phyloP scores from a whole-genome alignment of 2,329 filamentous ascomycete species.

The Diaporthe aspalathi region DNA sequence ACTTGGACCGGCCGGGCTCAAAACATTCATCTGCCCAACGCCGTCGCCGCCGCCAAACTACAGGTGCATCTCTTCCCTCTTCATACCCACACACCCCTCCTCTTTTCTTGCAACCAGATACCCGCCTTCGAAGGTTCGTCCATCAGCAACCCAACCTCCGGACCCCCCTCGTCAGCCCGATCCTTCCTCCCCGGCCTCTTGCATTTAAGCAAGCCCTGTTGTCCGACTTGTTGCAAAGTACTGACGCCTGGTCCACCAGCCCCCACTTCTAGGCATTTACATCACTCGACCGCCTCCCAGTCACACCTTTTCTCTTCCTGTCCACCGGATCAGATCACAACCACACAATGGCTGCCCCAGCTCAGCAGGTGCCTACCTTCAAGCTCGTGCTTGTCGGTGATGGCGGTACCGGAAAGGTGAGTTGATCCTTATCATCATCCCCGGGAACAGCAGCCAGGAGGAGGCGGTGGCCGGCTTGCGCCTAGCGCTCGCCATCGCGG shows the following conservation, averaged over 20 bases:
- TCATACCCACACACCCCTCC: conserved; percentile 35
- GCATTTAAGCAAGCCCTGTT: conserved; percentile 34
- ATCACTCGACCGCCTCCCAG: conserved; percentile 36
- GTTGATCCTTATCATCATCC: conserved; percentile 47
- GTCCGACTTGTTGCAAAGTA: conserved; percentile 37
- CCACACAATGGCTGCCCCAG: conserved; percentile 73
- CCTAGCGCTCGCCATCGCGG: conserved; percentile 36
- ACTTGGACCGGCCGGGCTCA: conserved; percentile 52
- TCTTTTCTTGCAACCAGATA: conserved; percentile 37
- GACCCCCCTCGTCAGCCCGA: conserved; percentile 9
- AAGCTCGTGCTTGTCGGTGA: conserved; percentile 99
- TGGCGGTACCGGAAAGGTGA: conserved; percentile 98
- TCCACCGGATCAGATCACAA: conserved; percentile 44
- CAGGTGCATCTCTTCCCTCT: conserved; percentile 37
- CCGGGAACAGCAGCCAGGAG: conserved; percentile 31
- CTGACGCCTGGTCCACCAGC: conserved; percentile 39
- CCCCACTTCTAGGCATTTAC: conserved; percentile 40
- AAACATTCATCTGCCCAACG: conserved; percentile 45
- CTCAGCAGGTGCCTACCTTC: conserved; percentile 80
- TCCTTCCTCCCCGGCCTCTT: conserved; percentile 22
- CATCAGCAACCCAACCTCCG: conserved; percentile 12
- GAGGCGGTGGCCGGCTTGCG: conserved; percentile 37
- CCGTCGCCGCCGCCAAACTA: conserved; percentile 31
- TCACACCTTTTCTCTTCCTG: conserved; percentile 35
- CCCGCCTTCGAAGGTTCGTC: conserved; percentile 39